phyloP scores from a whole-genome alignment of 139 green algal genomes.

The Chloropicon primus region DNA sequence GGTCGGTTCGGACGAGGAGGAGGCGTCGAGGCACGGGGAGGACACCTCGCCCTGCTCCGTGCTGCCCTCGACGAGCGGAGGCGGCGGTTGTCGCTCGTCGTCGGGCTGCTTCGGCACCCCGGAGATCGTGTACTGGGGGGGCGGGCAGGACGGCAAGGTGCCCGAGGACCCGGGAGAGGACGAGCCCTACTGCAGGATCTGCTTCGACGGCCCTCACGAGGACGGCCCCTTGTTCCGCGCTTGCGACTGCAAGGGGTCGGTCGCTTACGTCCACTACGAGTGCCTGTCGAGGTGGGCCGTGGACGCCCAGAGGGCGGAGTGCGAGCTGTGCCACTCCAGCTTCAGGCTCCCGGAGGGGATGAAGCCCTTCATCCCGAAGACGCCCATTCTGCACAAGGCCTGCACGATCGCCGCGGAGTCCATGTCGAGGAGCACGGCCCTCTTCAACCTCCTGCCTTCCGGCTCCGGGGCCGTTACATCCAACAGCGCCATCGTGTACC shows the following conservation, averaged over 20 bases:
- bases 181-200: background rate
- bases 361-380: background rate
- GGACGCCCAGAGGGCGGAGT: background rate
- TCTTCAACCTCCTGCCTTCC: background rate
- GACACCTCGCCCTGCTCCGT: too few relatives aligned
- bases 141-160: background rate
- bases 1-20: too few relatives aligned
- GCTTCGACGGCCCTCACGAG: background rate
- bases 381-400: background rate
- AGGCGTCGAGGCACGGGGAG: too few relatives aligned
- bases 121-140: background rate
- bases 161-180: background rate
- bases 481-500: background rate
- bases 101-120: too few relatives aligned
- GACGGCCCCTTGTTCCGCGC: background rate
- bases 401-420: background rate
- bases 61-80: too few relatives aligned
- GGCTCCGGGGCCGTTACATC: background rate
- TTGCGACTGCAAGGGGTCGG: background rate
- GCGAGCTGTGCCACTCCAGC: background rate
- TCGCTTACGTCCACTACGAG: background rate
- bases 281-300: background rate
- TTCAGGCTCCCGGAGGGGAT: background rate
- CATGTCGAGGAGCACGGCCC: background rate
- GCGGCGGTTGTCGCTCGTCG: too few relatives aligned